Conservation (phyloP, 495 filamentous ascomycete species). For the Cenococcum geophilum region DNA sequence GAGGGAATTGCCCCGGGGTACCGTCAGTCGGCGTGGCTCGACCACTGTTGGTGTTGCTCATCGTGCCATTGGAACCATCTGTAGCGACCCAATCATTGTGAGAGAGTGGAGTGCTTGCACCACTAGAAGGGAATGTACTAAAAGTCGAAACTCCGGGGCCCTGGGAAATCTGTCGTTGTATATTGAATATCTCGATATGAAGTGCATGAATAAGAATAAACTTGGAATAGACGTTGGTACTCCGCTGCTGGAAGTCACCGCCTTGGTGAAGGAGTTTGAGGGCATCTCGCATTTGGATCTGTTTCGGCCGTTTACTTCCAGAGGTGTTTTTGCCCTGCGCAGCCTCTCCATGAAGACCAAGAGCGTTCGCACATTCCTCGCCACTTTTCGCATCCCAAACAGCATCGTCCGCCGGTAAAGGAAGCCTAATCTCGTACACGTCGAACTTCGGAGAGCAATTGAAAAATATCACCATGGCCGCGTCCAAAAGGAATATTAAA, state of each 20-base stretch:
- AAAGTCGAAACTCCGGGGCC: constrained; percentile 4
- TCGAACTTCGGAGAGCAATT: constrained; percentile 54
- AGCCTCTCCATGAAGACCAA: constrained; percentile 50
- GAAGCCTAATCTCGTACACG: constrained; percentile 50
- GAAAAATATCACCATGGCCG: constrained; percentile 59
- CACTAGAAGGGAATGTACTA: constrained; percentile 30
- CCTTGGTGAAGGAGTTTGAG: constrained; percentile 49
- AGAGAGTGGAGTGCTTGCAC: constrained; percentile 43
- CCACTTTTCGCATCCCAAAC: constrained; percentile 55
- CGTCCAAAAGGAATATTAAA: constrained; percentile 52
- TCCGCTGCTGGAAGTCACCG: constrained; percentile 48
- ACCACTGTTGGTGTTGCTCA: constrained; percentile 42
- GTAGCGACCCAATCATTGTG: constrained; percentile 46
- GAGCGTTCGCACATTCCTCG: constrained; percentile 53
- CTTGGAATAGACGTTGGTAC: constrained; percentile 61
- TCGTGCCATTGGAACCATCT: constrained; percentile 32
- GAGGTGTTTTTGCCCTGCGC: constrained; percentile 46
- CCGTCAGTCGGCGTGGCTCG: constrained; percentile 46
- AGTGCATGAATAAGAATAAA: constrained; percentile 64
- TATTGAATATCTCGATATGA: constrained; percentile 34
- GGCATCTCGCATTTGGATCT: constrained; percentile 51
- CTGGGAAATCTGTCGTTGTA: constrained; percentile 19
- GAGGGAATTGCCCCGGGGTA: constrained; percentile 30
- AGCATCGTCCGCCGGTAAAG: constrained; percentile 60
- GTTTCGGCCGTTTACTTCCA: constrained; percentile 53